Evolutionary conservation across 208 protist species (phyloP).

Genomic region (Acanthamoeba lenticulata): DNA sequence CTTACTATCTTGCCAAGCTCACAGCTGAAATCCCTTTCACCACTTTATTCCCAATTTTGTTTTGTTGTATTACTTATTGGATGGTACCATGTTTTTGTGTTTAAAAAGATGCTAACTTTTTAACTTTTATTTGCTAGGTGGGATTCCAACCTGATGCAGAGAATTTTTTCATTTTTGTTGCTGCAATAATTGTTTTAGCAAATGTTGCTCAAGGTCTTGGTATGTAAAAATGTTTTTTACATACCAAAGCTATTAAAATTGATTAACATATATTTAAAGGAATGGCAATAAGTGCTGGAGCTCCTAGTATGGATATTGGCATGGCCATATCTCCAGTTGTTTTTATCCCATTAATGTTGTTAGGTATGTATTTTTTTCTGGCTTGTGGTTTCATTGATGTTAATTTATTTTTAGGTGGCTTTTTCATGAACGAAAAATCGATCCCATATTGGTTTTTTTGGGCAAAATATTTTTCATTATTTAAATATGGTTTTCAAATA

Average conservation of each 20-base stretch:
- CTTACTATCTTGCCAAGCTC: conserved; percentile 3
- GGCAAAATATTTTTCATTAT: conserved; percentile 29
- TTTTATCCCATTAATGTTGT: no score
- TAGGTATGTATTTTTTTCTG: not conserved
- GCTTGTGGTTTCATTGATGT: not conserved
- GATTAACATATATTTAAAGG: no score
- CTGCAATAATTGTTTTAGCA: not conserved
- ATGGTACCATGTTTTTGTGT: not conserved
- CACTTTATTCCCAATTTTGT: not conserved
- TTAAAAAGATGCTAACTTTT: not conserved
- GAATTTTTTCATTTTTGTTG: conserved; percentile 44
- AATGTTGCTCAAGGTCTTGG: not conserved
- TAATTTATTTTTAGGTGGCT: not conserved
- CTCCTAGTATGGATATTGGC: not conserved
- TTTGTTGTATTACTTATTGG: not conserved
- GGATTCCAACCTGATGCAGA: conserved; percentile 36
- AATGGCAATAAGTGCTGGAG: not conserved
- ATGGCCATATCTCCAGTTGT: conserved; percentile 5
- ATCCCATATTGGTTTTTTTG: conserved; percentile 44
- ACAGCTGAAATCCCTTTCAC: conserved; percentile 13
- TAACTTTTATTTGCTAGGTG: not conserved
- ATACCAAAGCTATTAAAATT: no score
- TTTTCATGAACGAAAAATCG: not conserved
- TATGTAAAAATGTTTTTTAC: no score
- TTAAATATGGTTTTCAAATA: conserved; percentile 11